These are phyloP conservation scores for Cladophialophora yegresii DNA, from an alignment of 2,329 filamentous ascomycete genomes.

Conservation along the genomic window DNA sequence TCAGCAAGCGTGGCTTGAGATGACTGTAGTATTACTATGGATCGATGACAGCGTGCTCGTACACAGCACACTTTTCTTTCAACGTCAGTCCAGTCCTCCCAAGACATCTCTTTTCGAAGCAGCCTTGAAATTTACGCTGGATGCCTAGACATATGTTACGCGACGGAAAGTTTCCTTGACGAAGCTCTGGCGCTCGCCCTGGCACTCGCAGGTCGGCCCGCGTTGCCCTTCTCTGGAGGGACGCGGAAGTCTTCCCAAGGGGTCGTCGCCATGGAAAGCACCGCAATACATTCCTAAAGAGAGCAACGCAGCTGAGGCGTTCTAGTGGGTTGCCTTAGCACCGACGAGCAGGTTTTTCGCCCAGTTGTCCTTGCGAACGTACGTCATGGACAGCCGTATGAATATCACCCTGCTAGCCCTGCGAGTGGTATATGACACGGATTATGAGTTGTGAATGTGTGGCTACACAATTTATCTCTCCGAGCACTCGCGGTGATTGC, in stretches of 20 bases:
- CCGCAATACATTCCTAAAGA: background rate
- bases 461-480: too few relatives aligned
- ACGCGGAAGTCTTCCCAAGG: background rate
- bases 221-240: background rate
- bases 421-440: background rate
- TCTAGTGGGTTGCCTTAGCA: background rate
- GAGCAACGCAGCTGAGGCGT: conserved; percentile 3
- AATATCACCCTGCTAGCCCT: background rate
- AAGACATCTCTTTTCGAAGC: too few relatives aligned
- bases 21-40: background rate
- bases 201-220: background rate
- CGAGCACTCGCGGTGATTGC: too few relatives aligned
- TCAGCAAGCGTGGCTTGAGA: conserved; percentile 6
- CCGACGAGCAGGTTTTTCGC: background rate
- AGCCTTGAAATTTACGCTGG: background rate
- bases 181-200: background rate
- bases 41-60: background rate
- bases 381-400: background rate
- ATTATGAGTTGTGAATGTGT: background rate
- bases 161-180: too few relatives aligned
- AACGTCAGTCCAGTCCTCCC: background rate
- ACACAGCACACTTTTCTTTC: background rate
- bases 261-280: background rate
- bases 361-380: background rate
- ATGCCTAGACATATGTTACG: background rate